Base-by-base conservation (phyloP, 495 filamentous ascomycete species). In the Penicillium paxilli region DNA sequence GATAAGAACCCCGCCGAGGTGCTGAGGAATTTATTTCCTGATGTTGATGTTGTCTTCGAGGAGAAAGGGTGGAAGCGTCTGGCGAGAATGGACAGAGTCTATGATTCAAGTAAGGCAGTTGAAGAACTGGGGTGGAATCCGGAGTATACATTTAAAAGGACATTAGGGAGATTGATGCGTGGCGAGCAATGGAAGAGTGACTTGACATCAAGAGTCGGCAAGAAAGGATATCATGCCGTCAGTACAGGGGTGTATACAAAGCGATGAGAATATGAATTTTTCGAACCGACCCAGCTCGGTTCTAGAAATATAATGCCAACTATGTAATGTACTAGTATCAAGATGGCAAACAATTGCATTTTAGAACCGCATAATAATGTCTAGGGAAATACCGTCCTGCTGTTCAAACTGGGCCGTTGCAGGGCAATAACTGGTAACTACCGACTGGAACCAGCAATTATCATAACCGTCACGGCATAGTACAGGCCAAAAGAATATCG, bases 221-320 rank as follows among this genome's bases (percentile, higher is more conserved):
- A 50, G 37, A 50, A 41, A 41, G 48, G 48, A 10, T 50, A 50
- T 50, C 48, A 50, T 50, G 33, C 48, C 11, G 48, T 50, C 5
- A 50, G 48, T 35, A 50, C 48, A 41, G 48, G 48, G 14, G 48
- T 50, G 22, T 50, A 50, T 50, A 50, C 48, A 28, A 40, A 41
- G 48, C 7, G 48, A 50, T 41, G 33, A 50, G 37, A n/a, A 14
- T 28, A 50, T 17, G 32, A n/a, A 32, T 50, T 17, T 30, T 12
- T 52, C 38, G 23, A 51, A n/a, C n/a, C n/a, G n/a, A n/a, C n/a
- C n/a, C n/a, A n/a, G n/a, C n/a, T n/a, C n/a, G n/a, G n/a, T n/a
- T n/a, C n/a, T n/a, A n/a, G n/a, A n/a, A n/a, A n/a, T n/a, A n/a
- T n/a, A n/a, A n/a, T n/a, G n/a, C n/a, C n/a, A n/a, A n/a, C n/a